These are phyloP conservation scores for Gastrolobium bilobum DNA, from an alignment of 306 rosid genomes.

Conservation along the genomic window DNA sequence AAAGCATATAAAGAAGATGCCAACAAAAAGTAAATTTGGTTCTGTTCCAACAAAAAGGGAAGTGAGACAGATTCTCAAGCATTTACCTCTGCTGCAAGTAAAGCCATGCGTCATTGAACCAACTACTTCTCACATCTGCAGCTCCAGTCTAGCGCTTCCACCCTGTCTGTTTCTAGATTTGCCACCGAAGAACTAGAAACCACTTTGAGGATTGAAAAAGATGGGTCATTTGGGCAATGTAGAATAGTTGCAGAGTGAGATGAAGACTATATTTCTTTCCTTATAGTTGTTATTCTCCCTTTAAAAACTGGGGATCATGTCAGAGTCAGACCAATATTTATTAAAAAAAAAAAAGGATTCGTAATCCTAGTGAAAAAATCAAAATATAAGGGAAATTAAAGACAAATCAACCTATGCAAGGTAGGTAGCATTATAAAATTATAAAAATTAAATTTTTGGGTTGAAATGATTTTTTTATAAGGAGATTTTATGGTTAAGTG, in stretches of 20 bases:
- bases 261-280: constrained; percentile 30
- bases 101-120: constrained; percentile 31
- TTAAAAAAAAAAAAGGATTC: background rate
- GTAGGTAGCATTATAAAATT: background rate
- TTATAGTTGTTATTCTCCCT: constrained; percentile 48
- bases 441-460: no score
- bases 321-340: constrained; percentile 41
- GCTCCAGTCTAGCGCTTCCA: background rate
- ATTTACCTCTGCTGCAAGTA: constrained; percentile 43
- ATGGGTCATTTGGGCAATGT: constrained; percentile 30
- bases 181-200: constrained; percentile 35
- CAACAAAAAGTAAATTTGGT: constrained; percentile 39
- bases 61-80: constrained; percentile 51
- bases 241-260: background rate
- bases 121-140: constrained; percentile 24
- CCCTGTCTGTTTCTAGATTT: constrained; percentile 15
- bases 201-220: constrained; percentile 35
- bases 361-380: background rate
- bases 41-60: constrained; percentile 33
- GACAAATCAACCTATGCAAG: constrained; percentile 35
- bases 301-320: constrained; percentile 37
- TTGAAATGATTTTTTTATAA: no score
- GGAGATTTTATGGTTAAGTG: no score
- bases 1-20: constrained; percentile 43
- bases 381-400: background rate